Base-by-base conservation (phyloP, 2,329 filamentous ascomycete species). In the Trichoderma arundinaceum region DNA sequence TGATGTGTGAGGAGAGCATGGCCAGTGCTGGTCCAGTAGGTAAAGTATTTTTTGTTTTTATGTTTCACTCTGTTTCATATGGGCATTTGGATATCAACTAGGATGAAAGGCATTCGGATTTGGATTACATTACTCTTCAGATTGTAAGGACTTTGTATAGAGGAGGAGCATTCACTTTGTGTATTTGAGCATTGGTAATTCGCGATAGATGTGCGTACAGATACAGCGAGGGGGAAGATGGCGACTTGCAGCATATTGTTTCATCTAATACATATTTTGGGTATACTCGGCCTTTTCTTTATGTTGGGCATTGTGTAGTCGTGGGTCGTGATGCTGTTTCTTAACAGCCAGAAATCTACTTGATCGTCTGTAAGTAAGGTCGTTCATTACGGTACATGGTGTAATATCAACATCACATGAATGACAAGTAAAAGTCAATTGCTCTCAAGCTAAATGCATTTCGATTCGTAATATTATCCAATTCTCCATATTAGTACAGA, bases 71-170 rank as follows among this genome's bases (percentile, higher is more conserved):
- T 41, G 2, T 60, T 39, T 41, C 12, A 10, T 41, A 41, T 33
- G 35, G 19, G 44, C 22, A 33, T 51, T 51, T 52, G 43, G 44
- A 61, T 32, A 62, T 43, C 35, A 33, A 28, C 22, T 35, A 15
- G 60, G 60, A 39, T 12, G 58, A 63, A 33, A 19, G 39, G 52
- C 35, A 53, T 38, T 53, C n/a, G 49, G 8, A 22, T 43, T 35
- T 28, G 46, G 38, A 32, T 44, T 15, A 51, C 7, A 32, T 44
- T 15, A 51, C 7, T 15, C 28, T 33, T 56, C 43, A 64, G 65
- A 66, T 38, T 66, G 64, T n/a, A 66, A 59, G 41, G 49, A 54
- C 33, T 43, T 28, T 61, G 64, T 66, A 66, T 58, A 66, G 65
- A 66, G 52, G 65, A 64, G 43, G 57, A 52, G 15, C 28, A 53